A percentile compares a stretch with the other conserved stretches of the same genome.
These are phyloP conservation scores for Boletus huronensis DNA, from an alignment of 768 basidiomycete genomes.

Conservation along the genomic window DNA sequence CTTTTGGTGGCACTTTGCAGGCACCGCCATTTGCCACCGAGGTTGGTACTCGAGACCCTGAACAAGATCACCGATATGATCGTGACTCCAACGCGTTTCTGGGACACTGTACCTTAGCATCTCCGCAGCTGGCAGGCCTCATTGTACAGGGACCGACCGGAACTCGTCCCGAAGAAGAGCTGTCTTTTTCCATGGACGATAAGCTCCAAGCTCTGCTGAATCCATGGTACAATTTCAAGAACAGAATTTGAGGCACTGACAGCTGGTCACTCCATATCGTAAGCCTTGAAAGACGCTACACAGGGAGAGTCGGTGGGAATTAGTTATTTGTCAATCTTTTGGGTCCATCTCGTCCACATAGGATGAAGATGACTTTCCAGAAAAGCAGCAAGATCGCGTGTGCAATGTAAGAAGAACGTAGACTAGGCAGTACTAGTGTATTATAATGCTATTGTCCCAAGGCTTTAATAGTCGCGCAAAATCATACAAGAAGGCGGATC, in stretches of 20 bases:
- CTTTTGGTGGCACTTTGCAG: background rate
- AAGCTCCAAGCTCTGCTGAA: no score
- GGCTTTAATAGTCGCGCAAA: background rate
- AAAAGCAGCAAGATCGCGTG: background rate
- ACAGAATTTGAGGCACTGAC: no score
- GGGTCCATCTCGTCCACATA: background rate
- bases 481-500: background rate
- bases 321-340: background rate
- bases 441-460: background rate
- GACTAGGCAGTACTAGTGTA: background rate
- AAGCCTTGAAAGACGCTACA: background rate
- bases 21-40: background rate
- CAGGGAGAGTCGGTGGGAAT: background rate
- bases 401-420: background rate
- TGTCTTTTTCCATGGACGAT: background rate
- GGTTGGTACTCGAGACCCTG: background rate
- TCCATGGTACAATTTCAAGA: background rate
- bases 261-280: background rate
- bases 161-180: background rate
- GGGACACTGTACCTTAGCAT: background rate
- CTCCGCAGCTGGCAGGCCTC: conserved; percentile 2
- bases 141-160: background rate
- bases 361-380: background rate
- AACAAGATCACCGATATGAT: background rate
- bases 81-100: background rate